A percentile compares a stretch with the other conserved stretches of the same genome.
Conservation (phyloP, 768 basidiomycete genomes). For the Leccinum obscurum region DNA sequence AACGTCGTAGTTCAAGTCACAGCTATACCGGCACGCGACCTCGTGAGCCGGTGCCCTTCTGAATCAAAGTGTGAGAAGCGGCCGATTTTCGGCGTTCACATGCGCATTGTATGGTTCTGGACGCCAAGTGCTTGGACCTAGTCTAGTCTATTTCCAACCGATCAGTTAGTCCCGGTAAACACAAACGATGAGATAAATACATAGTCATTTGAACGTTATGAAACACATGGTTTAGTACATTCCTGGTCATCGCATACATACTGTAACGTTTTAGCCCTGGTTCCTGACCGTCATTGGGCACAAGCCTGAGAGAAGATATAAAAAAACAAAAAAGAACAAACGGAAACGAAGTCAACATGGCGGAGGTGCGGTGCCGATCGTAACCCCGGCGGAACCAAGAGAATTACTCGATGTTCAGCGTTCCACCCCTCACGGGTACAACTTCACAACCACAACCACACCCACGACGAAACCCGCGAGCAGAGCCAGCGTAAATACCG, state of each 20-base stretch:
- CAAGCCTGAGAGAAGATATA: background rate
- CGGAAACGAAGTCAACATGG: background rate
- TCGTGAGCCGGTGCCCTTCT: no score
- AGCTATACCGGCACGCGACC: background rate
- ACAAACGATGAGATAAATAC: background rate
- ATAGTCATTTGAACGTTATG: no score
- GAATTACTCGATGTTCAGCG: background rate
- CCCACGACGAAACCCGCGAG: background rate
- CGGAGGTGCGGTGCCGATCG: no score
- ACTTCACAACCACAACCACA: background rate
- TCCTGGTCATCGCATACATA: background rate
- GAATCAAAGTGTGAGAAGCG: background rate
- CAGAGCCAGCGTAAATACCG: background rate
- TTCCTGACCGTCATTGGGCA: background rate
- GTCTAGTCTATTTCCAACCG: no score
- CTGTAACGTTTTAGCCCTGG: background rate
- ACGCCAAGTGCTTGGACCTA: background rate
- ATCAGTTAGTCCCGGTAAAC: no score
- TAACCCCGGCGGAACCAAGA: background rate
- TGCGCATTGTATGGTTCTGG: background rate
- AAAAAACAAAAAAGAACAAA: background rate
- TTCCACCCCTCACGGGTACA: background rate
- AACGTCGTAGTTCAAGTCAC: background rate
- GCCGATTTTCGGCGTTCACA: background rate
- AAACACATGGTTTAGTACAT: background rate